Evolutionary conservation across 169 alveolate species (phyloP).

Genomic region (Plasmodium berghei): DNA sequence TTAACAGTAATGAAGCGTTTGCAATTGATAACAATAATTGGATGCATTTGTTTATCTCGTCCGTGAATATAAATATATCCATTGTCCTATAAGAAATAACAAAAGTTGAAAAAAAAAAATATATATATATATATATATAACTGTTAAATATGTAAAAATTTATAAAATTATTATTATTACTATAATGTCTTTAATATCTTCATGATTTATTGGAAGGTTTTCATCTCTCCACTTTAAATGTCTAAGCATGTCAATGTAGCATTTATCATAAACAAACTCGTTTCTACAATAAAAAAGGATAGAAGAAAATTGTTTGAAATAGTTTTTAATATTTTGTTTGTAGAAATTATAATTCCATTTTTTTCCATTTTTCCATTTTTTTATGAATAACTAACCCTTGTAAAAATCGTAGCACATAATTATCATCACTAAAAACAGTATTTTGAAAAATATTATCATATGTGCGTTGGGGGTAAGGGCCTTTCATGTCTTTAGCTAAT

Average conservation of each 20-base stretch:
- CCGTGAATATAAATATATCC: constrained; percentile 85
- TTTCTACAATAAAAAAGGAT: constrained; percentile 27
- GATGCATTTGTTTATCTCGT: constrained; percentile 84
- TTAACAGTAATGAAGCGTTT: constrained; percentile 33
- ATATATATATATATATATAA: not conserved
- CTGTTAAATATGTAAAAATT: not conserved
- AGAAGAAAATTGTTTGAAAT: not conserved
- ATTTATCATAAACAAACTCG: constrained; percentile 73
- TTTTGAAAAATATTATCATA: constrained; percentile 68
- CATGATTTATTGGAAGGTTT: constrained; percentile 80
- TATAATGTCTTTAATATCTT: constrained; percentile 56
- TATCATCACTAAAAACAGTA: constrained; percentile 81
- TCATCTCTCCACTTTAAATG: constrained; percentile 81
- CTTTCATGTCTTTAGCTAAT: constrained; percentile 8
- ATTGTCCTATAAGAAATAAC: constrained; percentile 52
- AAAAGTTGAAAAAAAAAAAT: not conserved
- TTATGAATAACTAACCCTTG: constrained; percentile 62
- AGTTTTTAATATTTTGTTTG: not conserved
- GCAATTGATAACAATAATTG: constrained; percentile 79
- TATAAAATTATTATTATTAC: not conserved
- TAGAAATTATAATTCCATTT: not conserved
- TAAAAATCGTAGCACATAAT: constrained; percentile 81
- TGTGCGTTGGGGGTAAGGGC: constrained; percentile 19
- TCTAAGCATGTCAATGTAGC: constrained; percentile 79
- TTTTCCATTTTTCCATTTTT: not conserved